phyloP scores from a whole-genome alignment of 176 grass and related monocot species.

The Juncus inflexus region DNA sequence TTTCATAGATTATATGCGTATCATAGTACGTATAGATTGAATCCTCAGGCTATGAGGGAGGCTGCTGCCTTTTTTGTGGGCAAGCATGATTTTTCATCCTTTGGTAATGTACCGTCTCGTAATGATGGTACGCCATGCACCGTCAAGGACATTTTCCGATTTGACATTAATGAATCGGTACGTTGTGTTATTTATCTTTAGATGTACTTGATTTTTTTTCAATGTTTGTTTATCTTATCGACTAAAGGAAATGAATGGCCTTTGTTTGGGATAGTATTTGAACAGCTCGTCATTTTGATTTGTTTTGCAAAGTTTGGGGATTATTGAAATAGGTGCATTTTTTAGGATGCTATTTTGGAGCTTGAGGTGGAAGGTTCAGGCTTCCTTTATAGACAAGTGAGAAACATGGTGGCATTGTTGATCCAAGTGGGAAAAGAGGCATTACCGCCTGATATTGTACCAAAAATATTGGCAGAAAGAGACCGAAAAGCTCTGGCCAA shows the following conservation, averaged over 20 bases:
- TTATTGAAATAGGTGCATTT: conserved; percentile 6
- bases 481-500: conserved; percentile 79
- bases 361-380: conserved; percentile 90
- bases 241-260: background rate
- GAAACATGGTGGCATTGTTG: conserved; percentile 94
- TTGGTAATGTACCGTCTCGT: conserved; percentile 57
- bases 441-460: conserved; percentile 56
- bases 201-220: background rate
- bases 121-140: conserved; percentile 58
- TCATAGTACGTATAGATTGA: conserved; percentile 72
- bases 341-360: conserved; percentile 70
- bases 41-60: conserved; percentile 62
- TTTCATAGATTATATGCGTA: conserved; percentile 62
- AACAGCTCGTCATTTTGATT: background rate
- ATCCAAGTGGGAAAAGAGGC: conserved; percentile 87
- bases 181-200: conserved; percentile 11
- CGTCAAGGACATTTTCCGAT: conserved; percentile 72
- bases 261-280: background rate
- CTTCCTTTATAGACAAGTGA: conserved; percentile 97
- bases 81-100: conserved; percentile 84
- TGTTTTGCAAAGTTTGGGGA: background rate
- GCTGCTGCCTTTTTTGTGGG: conserved; percentile 84
- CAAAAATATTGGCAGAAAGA: conserved; percentile 48
- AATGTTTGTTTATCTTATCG: background rate
- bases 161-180: conserved; percentile 78